Evolutionary conservation across 2,329 filamentous ascomycete species (phyloP), one percentile per base, ranked within the genome.

Genomic region (Simplicillium aogashimaense): DNA sequence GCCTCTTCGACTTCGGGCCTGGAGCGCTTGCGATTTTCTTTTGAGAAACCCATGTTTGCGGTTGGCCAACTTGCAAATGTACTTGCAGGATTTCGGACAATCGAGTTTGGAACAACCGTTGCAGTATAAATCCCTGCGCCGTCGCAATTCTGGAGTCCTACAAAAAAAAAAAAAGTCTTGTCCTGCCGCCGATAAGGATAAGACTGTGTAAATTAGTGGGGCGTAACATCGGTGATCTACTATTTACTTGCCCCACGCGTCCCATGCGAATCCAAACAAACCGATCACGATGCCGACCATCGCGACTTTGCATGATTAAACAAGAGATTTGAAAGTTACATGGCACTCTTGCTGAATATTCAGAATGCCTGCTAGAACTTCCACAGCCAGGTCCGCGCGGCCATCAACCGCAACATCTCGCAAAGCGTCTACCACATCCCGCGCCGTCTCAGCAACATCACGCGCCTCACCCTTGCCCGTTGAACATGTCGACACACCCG

Each of bases 401-500:
- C 60, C 63, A 33, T 65, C 70, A 39, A 59, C 64, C 33, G 58
- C 60, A 35, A 57, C 53, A 25, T 61, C 64, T 18, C 56, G 62
- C 46, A 68, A 66, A 46, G 50, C 59, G 9, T 63, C 66, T 7
- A 55, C 53, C 35, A 53, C 58, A 29, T 60, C 57, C 18, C 43
- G 57, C 11, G 56, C 58, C 43, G 54, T 62, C 13, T 70, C 71
- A 3, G 64, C 59, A 29, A 58, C 64, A 8, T 74, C 72, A 37
- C 67, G 69, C 38, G 58, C 59, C 28, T 71, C 70, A 4, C 64
- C 70, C 5, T 53, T 60, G n/a, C 82, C 84, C 31, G 73, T 81
- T 50, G 87, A 95, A 56, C 82, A 84, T 41, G 75, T 82, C 52
- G 88, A 95, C 57, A 74, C 80, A 3, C 75, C 78, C 39, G 70